Conservation (phyloP, 2,329 filamentous ascomycete genomes). For the Pyricularia pennisetigena region DNA sequence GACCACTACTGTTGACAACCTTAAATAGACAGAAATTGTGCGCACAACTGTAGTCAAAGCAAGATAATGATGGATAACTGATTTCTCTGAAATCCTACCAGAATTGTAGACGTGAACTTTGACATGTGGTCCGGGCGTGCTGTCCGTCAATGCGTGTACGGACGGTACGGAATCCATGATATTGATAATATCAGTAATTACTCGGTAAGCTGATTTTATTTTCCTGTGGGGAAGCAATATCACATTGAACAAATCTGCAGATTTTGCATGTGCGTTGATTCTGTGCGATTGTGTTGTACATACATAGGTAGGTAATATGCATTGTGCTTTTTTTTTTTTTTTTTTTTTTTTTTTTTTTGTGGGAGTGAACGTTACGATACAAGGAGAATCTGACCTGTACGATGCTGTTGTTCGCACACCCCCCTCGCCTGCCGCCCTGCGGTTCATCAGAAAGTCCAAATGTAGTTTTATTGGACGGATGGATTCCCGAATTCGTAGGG, state of each 20-base stretch:
- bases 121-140: not conserved
- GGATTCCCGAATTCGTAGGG: not conserved
- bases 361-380: not conserved
- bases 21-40: not conserved
- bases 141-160: not conserved
- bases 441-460: not conserved
- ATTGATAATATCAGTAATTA: not conserved
- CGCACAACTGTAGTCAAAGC: not conserved
- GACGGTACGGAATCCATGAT: not conserved
- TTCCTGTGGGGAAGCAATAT: not conserved
- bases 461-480: not conserved
- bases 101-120: not conserved
- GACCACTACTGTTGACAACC: not conserved
- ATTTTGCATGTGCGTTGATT: not conserved
- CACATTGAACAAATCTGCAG: not conserved
- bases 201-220: not conserved
- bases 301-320: no score
- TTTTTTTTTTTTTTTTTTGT: not conserved
- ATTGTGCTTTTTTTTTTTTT: not conserved
- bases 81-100: not conserved
- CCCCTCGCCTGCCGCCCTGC: not conserved
- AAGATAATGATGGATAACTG: no score
- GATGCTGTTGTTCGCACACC: not conserved
- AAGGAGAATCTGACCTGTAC: not conserved
- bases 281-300: not conserved